Evolutionary conservation across 2,329 filamentous ascomycete genomes (phyloP).

Genomic region (Neonectria hederae): DNA sequence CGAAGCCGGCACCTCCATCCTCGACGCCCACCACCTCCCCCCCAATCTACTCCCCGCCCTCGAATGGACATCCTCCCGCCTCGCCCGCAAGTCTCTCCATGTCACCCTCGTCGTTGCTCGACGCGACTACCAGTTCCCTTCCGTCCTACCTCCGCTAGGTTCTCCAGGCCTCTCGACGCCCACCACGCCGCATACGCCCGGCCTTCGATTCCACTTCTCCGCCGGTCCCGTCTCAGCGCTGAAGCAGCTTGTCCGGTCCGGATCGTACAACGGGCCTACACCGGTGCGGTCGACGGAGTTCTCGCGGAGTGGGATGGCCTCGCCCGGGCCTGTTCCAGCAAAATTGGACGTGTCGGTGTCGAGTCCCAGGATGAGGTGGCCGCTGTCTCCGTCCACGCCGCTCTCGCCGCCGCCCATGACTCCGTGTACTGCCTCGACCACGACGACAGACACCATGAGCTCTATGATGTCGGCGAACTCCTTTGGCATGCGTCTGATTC

Average conservation of each 20-base stretch:
- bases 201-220: slow-evolving; percentile 46
- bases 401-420: slow-evolving; percentile 57
- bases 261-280: slow-evolving; percentile 31
- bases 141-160: slow-evolving; percentile 36
- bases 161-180: slow-evolving; percentile 35
- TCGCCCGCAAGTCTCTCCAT: slow-evolving; percentile 64
- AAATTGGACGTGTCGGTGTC: slow-evolving; percentile 43
- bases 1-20: slow-evolving; percentile 68
- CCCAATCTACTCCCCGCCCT: slow-evolving; percentile 63
- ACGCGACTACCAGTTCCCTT: slow-evolving; percentile 65
- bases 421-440: slow-evolving; percentile 55
- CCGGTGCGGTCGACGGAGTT: slow-evolving; percentile 39
- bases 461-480: slow-evolving; percentile 47
- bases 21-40: slow-evolving; percentile 67
- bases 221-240: slow-evolving; percentile 46
- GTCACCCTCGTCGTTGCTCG: slow-evolving; percentile 67
- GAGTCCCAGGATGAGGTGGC: slow-evolving; percentile 43
- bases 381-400: slow-evolving; percentile 52
- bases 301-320: slow-evolving; percentile 40
- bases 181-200: slow-evolving; percentile 46
- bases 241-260: slow-evolving; percentile 45
- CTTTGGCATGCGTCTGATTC: slow-evolving; percentile 62
- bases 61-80: slow-evolving; percentile 65
- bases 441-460: slow-evolving; percentile 46
- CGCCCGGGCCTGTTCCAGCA: slow-evolving; percentile 47